Percentiles rank a stretch among this genome's conserved stretches.
Evolutionary conservation across 106 monocot species (phyloP).

Genomic region (Apostasia ramifera): DNA sequence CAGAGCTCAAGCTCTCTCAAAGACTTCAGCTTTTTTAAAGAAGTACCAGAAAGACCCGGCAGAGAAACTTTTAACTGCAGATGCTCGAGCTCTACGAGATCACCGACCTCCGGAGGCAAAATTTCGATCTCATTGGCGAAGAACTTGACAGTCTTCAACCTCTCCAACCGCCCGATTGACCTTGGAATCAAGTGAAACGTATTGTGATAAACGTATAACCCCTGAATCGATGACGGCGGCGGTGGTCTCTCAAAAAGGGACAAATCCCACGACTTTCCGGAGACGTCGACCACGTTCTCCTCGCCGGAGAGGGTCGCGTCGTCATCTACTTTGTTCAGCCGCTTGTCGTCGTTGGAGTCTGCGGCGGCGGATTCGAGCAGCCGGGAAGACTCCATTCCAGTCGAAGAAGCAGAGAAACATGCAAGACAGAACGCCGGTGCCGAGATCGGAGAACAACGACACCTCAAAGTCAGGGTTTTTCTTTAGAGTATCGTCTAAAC

Average conservation of each 20-base stretch:
- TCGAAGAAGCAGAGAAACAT: neutral
- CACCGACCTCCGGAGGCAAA: conserved; percentile 45
- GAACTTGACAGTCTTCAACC: conserved; percentile 59
- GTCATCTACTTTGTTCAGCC: neutral
- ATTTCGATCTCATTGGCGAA: conserved; percentile 55
- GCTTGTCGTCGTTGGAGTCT: neutral
- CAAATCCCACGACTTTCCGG: conserved; percentile 38
- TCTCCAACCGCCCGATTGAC: conserved; percentile 19
- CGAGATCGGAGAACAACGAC: neutral
- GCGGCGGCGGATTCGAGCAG: neutral
- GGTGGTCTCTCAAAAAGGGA: conserved; percentile 16
- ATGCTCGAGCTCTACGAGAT: conserved; percentile 38
- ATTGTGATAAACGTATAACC: conserved; percentile 46
- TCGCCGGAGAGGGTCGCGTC: neutral
- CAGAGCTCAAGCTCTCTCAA: conserved; percentile 64
- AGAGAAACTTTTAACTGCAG: conserved; percentile 50
- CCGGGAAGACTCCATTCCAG: conserved; percentile 1
- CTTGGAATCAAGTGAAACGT: conserved; percentile 49
- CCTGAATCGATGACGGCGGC: conserved; percentile 13
- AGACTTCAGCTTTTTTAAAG: conserved; percentile 30
- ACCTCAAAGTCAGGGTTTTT: neutral
- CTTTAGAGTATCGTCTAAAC: too few relatives aligned
- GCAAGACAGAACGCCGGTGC: neutral
- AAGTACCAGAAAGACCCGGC: conserved; percentile 26
- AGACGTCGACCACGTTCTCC: conserved; percentile 32